Base-by-base conservation (phyloP, 2,329 filamentous ascomycete species). In the Xylaria sp. region DNA sequence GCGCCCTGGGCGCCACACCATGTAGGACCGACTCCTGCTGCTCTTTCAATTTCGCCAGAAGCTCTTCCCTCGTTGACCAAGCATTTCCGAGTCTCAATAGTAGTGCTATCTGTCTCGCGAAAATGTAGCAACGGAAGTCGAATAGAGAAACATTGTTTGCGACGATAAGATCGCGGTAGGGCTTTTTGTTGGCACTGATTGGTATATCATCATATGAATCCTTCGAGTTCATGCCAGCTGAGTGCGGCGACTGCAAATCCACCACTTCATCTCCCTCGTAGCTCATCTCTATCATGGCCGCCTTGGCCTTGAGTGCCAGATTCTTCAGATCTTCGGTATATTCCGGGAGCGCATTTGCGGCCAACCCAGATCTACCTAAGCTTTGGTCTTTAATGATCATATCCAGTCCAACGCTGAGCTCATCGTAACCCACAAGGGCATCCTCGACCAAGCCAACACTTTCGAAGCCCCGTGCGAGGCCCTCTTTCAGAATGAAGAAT, bases 401-500 rank as follows among this genome's bases (percentile, higher is more conserved):
- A 79, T 98, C 95, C 37, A 99, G 84, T 0, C 94, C 95, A 60
- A 95, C 90, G 51, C 92, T 92, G 10, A 99, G 88, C 82, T 99
- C 95, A 79, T 98, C 96, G 75, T 99, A 99, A 15, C 94, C 94
- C 4, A 96, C 92, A 48, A 99, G 83, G 2, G 96, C 95, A 85
- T 99, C 96, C 77, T 99, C 96, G 9, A 98, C 93, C 10, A 99
- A 84, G 0, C 97, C 97, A 2, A 98, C 94, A 78, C 93, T 98
- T 80, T 99, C 97, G 74, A 99, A 97, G 0, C 95, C 97, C 73
- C 93, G 88, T 1, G 96, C 95, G 44, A 99, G 83, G 0, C 96
- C 96, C 80, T 99, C 96, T 77, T 99, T 99, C 9, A 99, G 86
- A 18, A 99, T 94, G 79, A 99, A 99, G 79, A 99, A 99, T 0